Percentiles rank a stretch among this genome's conserved stretches.
phyloP scores from a whole-genome alignment of 768 basidiomycete genomes.

The Boletus subcaerulescens region DNA sequence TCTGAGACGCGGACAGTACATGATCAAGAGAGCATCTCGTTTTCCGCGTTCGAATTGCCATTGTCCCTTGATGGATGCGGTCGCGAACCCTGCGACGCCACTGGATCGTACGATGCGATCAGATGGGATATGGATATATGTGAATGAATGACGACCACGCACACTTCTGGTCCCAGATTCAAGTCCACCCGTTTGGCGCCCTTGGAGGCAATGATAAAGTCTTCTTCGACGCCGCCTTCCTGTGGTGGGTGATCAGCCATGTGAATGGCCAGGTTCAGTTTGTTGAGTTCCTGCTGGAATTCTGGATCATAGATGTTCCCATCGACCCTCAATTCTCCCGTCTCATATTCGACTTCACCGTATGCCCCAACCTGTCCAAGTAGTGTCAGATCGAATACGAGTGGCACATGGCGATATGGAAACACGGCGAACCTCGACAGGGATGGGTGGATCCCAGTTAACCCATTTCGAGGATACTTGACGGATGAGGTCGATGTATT shows the following conservation, averaged over 20 bases:
- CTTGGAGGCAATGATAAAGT: conserved; percentile 23
- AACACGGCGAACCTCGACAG: conserved; percentile 26
- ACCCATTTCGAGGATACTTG: conserved; percentile 35
- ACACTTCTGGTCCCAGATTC: conserved; percentile 19
- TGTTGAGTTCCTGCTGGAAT: conserved; percentile 17
- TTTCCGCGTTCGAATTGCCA: conserved; percentile 34
- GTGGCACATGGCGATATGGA: not conserved
- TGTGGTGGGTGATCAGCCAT: conserved; percentile 16
- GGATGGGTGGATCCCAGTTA: conserved; percentile 37
- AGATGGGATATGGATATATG: too few relatives aligned
- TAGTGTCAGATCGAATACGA: not conserved
- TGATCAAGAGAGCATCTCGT: conserved; percentile 36
- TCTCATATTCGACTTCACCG: conserved; percentile 28
- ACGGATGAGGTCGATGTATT: conserved; percentile 36
- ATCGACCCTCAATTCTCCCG: conserved; percentile 28
- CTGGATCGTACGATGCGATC: not conserved
- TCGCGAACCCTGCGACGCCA: conserved; percentile 24
- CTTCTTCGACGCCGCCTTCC: conserved; percentile 16
- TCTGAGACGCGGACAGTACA: conserved; percentile 27
- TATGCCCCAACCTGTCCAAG: conserved; percentile 34
- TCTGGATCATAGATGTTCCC: conserved; percentile 33
- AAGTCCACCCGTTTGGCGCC: conserved; percentile 18
- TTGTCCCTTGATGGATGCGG: conserved; percentile 31
- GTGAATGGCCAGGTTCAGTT: not conserved
- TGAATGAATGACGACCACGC: not conserved